Evolutionary conservation across 805 yeast genomes (phyloP), one percentile per base, ranked within the genome.

Genomic region (Metschnikowia chrysomelidarum): DNA sequence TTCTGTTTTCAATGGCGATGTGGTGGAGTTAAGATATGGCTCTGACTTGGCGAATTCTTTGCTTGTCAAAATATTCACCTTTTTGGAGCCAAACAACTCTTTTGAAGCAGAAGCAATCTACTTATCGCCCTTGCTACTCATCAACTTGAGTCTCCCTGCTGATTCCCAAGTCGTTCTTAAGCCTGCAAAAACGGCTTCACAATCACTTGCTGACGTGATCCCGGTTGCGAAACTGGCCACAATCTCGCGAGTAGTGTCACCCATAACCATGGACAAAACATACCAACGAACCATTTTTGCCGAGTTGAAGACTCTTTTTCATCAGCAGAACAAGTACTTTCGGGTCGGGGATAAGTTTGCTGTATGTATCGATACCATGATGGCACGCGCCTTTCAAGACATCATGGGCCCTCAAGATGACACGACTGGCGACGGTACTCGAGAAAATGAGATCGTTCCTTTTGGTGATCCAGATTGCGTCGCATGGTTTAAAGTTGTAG

Each of bases 401-500:
- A 29, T 32, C 10, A 24, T 32, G 2, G 12, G 32, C 3, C 33
- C 24, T 2, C 30, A 16, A 12, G 64, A 60, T 15, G 35, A 25
- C 11, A 34, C 23, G 3, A 54, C 46, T 7, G 52, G 46, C 6
- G 39, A 37, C 1, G 31, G 30, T 7, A 31, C 19, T 6, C 31
- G 34, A 17, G 44, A 30, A 14, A 8, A 65, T 1, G 56, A 57
- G 2, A 61, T 69, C 4, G 59, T 76, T 2, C 87, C 88, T 0
- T 58, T 64, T 3, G 87, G 86, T 0, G 69, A 68, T 15, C 78
- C 85, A 1, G 87, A 88, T 53, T 66, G 76, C 0, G 73, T 89
- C 13, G 95, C 88, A 0, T 91, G 96, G 96, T 91, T 88, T 59
- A 76, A 75, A 46, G 74, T 91, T 2, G 67, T 75, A 2, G 81